These are phyloP conservation scores for Penicillium dipodomyicola DNA, from an alignment of 495 filamentous ascomycete genomes.

Conservation along the genomic window DNA sequence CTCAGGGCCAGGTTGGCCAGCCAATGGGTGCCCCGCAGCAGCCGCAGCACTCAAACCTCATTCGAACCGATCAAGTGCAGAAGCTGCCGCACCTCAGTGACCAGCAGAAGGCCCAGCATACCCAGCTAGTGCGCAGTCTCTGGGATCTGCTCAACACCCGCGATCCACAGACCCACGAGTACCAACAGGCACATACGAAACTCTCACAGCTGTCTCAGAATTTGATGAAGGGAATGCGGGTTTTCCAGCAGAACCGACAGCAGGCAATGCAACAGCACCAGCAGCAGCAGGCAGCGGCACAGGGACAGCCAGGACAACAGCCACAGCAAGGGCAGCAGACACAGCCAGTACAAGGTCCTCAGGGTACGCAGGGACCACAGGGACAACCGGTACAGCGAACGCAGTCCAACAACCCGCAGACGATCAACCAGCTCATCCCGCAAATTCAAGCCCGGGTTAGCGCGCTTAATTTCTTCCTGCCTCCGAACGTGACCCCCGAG, in stretches of 20 bases:
- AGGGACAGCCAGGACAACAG: conserved; percentile 10
- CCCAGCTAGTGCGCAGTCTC: conserved; percentile 57
- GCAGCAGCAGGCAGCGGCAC: conserved; percentile 13
- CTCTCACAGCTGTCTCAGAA: conserved; percentile 63
- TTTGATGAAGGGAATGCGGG: conserved; percentile 57
- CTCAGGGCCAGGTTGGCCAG: conserved; percentile 34
- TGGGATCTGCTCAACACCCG: conserved; percentile 61
- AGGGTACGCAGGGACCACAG: conserved; percentile 2
- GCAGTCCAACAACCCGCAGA: conserved; percentile 43
- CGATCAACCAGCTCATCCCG: conserved; percentile 39
- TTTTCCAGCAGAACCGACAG: conserved; percentile 45
- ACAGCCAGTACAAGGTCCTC: conserved; percentile 20
- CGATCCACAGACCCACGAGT: conserved; percentile 53
- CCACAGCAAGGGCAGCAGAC: conserved; percentile 35
- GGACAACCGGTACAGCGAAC: conserved; percentile 34
- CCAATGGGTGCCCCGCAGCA: conserved; percentile 32
- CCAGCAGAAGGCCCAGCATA: conserved; percentile 65
- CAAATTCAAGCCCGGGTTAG: conserved; percentile 49
- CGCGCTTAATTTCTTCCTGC: conserved; percentile 45
- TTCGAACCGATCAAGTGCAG: conserved; percentile 52
- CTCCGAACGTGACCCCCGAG: conserved; percentile 46
- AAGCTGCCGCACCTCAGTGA: conserved; percentile 52
- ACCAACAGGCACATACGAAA: conserved; percentile 61
- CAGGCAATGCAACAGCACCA: conserved; percentile 37
- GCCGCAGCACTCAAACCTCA: conserved; percentile 48